These are phyloP conservation scores for Geosmithia putterillii DNA, from an alignment of 2,329 filamentous ascomycete genomes.

Conservation along the genomic window DNA sequence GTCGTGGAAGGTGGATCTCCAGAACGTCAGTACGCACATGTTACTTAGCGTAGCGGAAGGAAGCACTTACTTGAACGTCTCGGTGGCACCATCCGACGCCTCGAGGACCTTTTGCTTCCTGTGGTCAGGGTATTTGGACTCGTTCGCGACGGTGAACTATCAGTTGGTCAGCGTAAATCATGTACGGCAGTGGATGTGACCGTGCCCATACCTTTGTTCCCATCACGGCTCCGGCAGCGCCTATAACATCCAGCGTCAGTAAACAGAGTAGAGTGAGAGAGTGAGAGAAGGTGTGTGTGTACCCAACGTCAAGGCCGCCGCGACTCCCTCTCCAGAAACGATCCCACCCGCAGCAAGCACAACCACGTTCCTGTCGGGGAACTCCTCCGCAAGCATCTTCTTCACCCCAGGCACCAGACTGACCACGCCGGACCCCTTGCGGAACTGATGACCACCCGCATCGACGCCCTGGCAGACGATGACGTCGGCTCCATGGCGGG, in stretches of 20 bases:
- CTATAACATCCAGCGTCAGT: constrained; percentile 11
- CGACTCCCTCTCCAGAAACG: constrained; percentile 39
- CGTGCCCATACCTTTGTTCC: constrained; percentile 20
- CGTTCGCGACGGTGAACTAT: constrained; percentile 29
- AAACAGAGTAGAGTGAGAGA: not conserved
- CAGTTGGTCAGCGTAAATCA: not conserved
- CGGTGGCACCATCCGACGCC: constrained; percentile 27
- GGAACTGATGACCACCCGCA: constrained; percentile 51
- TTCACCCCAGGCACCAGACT: constrained; percentile 44
- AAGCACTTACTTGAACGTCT: constrained; percentile 28
- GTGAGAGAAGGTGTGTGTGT: no score
- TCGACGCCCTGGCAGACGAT: constrained; percentile 52
- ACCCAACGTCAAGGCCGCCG: constrained; percentile 38
- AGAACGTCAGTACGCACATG: not conserved
- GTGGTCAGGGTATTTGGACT: constrained; percentile 26
- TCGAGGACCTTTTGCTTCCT: constrained; percentile 27
- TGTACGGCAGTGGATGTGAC: not conserved
- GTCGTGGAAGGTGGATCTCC: constrained; percentile 28
- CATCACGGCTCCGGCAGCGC: constrained; percentile 30
- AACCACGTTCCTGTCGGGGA: constrained; percentile 17
- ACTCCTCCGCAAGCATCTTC: constrained; percentile 28
- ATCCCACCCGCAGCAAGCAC: constrained; percentile 50
- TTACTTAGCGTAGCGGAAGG: not conserved
- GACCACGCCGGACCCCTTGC: constrained; percentile 38
- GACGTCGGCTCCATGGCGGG: constrained; percentile 38